phyloP scores from a whole-genome alignment of 208 protist genomes.

The Zelonia costaricensis region DNA sequence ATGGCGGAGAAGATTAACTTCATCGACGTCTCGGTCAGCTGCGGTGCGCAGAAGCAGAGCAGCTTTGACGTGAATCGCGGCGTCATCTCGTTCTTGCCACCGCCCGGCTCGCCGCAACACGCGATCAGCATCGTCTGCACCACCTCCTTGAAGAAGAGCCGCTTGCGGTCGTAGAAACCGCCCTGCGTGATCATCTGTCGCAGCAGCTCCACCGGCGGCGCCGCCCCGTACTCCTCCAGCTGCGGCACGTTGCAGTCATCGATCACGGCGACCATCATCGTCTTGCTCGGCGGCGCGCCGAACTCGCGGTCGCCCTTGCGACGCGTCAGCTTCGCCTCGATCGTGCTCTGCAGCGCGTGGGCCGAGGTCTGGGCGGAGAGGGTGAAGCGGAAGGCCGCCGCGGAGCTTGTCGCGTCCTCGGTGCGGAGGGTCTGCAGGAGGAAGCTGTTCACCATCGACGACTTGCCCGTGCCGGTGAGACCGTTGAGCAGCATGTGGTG shows the following conservation, averaged over 20 bases:
- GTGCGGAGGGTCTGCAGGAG: constrained; percentile 62
- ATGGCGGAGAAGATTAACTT: constrained; percentile 95
- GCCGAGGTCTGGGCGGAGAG: constrained; percentile 94
- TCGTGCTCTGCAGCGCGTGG: constrained; percentile 87
- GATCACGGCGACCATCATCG: constrained; percentile 89
- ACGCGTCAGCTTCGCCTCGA: constrained; percentile 94
- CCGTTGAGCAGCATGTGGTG: constrained; percentile 91
- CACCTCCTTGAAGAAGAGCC: constrained; percentile 92
- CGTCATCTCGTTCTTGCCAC: constrained; percentile 94
- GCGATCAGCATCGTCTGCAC: constrained; percentile 88
- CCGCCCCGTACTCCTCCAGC: constrained; percentile 94
- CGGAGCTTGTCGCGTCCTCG: constrained; percentile 68
- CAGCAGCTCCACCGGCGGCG: constrained; percentile 94
- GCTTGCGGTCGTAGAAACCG: constrained; percentile 92
- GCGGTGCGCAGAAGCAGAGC: constrained; percentile 90
- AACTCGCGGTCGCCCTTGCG: constrained; percentile 84
- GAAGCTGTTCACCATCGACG: constrained; percentile 82
- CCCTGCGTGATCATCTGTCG: constrained; percentile 93
- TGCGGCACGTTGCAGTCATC: constrained; percentile 96
- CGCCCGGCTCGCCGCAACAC: constrained; percentile 94
- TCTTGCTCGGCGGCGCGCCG: constrained; percentile 82
- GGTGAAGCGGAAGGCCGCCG: constrained; percentile 78
- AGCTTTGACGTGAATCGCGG: constrained; percentile 91
- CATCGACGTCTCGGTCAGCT: constrained; percentile 87
- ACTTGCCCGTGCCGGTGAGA: constrained; percentile 95